phyloP scores from a whole-genome alignment of 345 rosid species.

The Salix exigua region DNA sequence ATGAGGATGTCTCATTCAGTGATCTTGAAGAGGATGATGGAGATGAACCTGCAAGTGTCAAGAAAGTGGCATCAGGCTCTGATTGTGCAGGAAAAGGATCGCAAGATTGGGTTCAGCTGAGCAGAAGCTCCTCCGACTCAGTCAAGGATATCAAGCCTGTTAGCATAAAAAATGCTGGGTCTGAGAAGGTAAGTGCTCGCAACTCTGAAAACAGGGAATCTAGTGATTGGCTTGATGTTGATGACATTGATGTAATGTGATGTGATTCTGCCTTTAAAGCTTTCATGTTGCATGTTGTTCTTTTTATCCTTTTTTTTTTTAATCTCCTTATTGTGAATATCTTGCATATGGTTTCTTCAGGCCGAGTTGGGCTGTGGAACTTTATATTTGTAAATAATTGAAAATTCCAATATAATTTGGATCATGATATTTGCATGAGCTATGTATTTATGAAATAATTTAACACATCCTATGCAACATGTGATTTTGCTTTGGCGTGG shows the following conservation, averaged over 20 bases:
- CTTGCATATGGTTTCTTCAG: constrained; percentile 23
- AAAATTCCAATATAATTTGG: constrained; percentile 14
- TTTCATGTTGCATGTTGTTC: constrained; percentile 11
- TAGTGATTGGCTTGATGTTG: constrained; percentile 66
- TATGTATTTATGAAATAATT: neutral
- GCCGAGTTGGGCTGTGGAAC: constrained; percentile 23
- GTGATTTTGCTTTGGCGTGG: neutral
- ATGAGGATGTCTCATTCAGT: constrained; percentile 94
- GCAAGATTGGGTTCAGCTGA: constrained; percentile 57
- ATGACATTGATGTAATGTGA: constrained; percentile 58
- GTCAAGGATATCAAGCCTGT: constrained; percentile 40
- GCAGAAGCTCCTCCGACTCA: constrained; percentile 45
- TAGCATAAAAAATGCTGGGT: constrained; percentile 23
- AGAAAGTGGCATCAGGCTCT: constrained; percentile 45
- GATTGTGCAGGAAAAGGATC: constrained; percentile 57
- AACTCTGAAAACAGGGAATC: constrained; percentile 53
- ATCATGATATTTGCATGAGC: constrained; percentile 6
- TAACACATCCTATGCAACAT: neutral
- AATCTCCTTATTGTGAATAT: constrained; percentile 28
- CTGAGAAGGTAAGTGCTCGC: constrained; percentile 41
- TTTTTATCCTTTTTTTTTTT: constrained; percentile 11
- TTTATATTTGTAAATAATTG: constrained; percentile 45
- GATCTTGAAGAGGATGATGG: constrained; percentile 95
- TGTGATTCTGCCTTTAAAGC: constrained; percentile 15
- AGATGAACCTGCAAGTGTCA: constrained; percentile 42